Percentiles rank a stretch among this genome's conserved stretches.
phyloP scores from a whole-genome alignment of 441 rosid species.

The Bruguiera hainesii region DNA sequence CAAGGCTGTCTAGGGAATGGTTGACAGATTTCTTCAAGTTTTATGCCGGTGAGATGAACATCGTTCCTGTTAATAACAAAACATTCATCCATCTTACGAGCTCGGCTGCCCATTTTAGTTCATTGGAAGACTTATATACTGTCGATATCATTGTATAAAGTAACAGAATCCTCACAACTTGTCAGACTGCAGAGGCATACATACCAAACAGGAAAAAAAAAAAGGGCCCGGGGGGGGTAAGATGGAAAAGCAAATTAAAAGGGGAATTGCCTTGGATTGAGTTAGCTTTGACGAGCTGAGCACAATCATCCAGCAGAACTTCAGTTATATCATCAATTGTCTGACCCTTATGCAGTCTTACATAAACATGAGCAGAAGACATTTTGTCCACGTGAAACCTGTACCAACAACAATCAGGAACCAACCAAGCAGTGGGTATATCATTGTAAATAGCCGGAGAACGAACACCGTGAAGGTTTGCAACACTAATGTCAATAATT shows the following conservation, averaged over 20 bases:
- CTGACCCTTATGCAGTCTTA: slow-evolving; percentile 86
- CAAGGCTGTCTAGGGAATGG: background rate
- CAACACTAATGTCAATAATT: background rate
- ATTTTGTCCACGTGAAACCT: slow-evolving; percentile 99
- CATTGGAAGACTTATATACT: background rate
- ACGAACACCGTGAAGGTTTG: background rate
- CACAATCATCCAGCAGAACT: slow-evolving; percentile 90
- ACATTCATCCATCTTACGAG: background rate
- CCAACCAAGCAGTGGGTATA: background rate
- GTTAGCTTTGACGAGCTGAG: slow-evolving; percentile 96
- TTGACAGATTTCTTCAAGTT: background rate
- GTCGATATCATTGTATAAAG: too few relatives aligned
- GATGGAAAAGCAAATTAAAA: background rate
- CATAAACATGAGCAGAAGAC: slow-evolving; percentile 97
- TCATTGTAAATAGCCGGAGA: background rate
- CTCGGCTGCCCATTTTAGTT: background rate
- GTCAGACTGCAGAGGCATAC: too few relatives aligned
- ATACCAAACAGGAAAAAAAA: background rate
- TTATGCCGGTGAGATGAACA: background rate
- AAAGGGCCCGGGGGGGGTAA: background rate
- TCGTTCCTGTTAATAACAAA: background rate
- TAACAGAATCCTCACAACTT: too few relatives aligned
- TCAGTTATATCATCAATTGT: slow-evolving; percentile 77
- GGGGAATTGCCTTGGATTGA: slow-evolving; percentile 80
- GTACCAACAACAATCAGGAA: slow-evolving; percentile 17